These are phyloP conservation scores for Verticillium dahliae DNA, from an alignment of 2,329 filamentous ascomycete genomes.

Conservation along the genomic window DNA sequence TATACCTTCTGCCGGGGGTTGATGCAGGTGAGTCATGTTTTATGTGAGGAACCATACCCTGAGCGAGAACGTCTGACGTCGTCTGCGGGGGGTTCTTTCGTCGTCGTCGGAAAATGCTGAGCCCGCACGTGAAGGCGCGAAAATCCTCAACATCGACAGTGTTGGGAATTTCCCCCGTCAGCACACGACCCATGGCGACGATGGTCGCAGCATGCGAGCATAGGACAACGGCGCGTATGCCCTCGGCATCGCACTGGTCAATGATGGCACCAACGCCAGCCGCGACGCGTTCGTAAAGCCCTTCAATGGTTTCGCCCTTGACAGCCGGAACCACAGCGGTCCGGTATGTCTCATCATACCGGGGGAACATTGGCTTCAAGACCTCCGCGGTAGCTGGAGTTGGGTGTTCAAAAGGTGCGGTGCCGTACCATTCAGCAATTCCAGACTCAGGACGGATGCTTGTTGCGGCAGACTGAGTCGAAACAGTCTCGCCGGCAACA, in stretches of 20 bases:
- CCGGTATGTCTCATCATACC: constrained; percentile 49
- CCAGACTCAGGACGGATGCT: constrained; percentile 50
- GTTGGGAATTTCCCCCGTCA: constrained; percentile 73
- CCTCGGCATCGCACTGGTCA: constrained; percentile 61
- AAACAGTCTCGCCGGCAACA: constrained; percentile 5
- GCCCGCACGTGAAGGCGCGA: constrained; percentile 72
- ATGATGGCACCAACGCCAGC: constrained; percentile 66
- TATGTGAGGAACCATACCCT: background rate
- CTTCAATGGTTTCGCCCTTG: constrained; percentile 71
- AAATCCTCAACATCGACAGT: constrained; percentile 73
- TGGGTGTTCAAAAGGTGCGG: constrained; percentile 80
- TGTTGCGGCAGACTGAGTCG: constrained; percentile 11
- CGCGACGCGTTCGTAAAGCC: constrained; percentile 75
- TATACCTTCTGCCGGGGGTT: constrained; percentile 1
- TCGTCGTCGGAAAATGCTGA: constrained; percentile 56
- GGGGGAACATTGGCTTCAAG: constrained; percentile 63
- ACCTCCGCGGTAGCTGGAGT: constrained; percentile 58
- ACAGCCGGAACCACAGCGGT: constrained; percentile 62
- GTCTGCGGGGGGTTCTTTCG: constrained; percentile 11
- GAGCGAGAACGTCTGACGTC: background rate
- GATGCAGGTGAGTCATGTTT: constrained; percentile 3
- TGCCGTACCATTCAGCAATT: constrained; percentile 84
- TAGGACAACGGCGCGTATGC: constrained; percentile 65
- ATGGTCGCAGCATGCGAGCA: constrained; percentile 87
- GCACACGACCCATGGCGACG: constrained; percentile 74